Conservation (phyloP, 2,329 filamentous ascomycete genomes). For the Zymoseptoria tritici region DNA sequence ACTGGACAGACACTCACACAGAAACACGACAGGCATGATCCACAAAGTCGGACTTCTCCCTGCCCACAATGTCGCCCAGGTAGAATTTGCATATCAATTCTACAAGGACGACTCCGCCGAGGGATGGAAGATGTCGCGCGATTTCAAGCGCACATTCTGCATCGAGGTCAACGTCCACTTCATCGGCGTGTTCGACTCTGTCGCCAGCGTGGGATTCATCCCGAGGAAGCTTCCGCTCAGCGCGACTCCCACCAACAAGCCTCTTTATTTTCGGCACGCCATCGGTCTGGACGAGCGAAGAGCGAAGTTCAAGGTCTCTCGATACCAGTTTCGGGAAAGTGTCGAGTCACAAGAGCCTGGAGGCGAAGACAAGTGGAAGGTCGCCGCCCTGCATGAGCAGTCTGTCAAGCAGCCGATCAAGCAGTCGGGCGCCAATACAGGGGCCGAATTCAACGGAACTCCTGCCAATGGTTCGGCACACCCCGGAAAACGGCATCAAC, state of each 20-base stretch:
- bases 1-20: neutral
- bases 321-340: conserved; percentile 25
- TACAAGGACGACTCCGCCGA: conserved; percentile 36
- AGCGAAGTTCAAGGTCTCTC: conserved; percentile 39
- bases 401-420: neutral
- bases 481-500: conserved; percentile 3
- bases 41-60: conserved; percentile 36
- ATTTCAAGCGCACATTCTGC: conserved; percentile 42
- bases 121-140: conserved; percentile 35
- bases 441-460: neutral
- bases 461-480: conserved; percentile 1
- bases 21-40: conserved; percentile 29
- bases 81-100: conserved; percentile 39
- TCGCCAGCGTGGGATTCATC: conserved; percentile 38
- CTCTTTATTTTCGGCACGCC: conserved; percentile 37
- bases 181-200: conserved; percentile 39
- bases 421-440: conserved; percentile 1
- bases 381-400: conserved; percentile 8
- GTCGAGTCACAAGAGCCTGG: neutral
- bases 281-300: conserved; percentile 40
- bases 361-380: conserved; percentile 9
- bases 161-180: conserved; percentile 38
- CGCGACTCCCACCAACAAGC: conserved; percentile 32
- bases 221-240: conserved; percentile 34
- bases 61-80: conserved; percentile 31